A percentile compares a stretch with the other conserved stretches of the same genome.
Evolutionary conservation across 1,284 basidiomycete species (phyloP).

Genomic region (Marasmius oreades): DNA sequence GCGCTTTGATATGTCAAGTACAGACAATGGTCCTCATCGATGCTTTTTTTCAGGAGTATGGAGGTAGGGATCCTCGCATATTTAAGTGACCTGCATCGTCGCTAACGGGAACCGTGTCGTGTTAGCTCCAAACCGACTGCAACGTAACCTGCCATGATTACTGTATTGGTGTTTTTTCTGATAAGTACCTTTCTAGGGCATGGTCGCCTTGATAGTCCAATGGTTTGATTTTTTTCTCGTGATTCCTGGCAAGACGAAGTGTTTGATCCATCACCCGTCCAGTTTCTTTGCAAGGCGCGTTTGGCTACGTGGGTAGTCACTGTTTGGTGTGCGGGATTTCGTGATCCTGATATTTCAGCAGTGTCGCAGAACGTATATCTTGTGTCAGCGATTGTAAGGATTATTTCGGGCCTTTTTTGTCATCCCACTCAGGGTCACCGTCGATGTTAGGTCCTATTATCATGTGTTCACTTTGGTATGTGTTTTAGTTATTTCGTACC

Average conservation of each 20-base stretch:
- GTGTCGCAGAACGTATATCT: constrained; percentile 34
- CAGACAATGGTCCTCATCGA: neutral
- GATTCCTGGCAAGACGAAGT: neutral
- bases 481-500: neutral
- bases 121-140: constrained; percentile 39
- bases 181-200: constrained; percentile 31
- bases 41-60: constrained; percentile 31
- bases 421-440: neutral
- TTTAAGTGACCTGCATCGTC: no score
- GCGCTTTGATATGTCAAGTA: constrained; percentile 6
- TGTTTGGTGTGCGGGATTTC: constrained; percentile 1
- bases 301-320: constrained; percentile 32
- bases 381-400: constrained; percentile 33
- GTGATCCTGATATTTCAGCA: constrained; percentile 15
- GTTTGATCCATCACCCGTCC: neutral
- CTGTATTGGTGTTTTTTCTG: no score
- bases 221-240: constrained; percentile 24
- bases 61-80: constrained; percentile 24
- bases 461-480: constrained; percentile 36
- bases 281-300: constrained; percentile 44
- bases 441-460: constrained; percentile 27
- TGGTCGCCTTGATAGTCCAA: constrained; percentile 42
- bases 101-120: neutral
- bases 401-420: neutral
- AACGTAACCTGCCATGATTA: no score